Base-by-base conservation (phyloP, 202 grass and related monocot species). In the Cymbopogon flexuosus region DNA sequence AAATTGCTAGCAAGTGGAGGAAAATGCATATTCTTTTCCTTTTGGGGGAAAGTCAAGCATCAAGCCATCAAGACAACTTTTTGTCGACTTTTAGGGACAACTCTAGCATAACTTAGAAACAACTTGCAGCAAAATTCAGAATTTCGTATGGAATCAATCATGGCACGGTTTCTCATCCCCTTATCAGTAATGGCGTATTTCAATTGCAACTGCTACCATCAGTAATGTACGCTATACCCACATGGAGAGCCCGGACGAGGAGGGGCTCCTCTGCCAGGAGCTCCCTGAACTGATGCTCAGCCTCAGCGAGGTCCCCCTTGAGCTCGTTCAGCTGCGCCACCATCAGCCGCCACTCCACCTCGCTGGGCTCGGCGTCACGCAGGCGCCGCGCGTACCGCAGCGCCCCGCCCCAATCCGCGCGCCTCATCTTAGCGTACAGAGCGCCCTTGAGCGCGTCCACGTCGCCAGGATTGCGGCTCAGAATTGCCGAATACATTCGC, bases 291-390 rank as follows among this genome's bases (percentile, higher is more conserved):
- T 88, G 76, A 7, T 34, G 80, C 80, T 98, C 91, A 52, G 96
- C 96, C 33, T 88, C 62, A 64, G 29, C 76, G 65, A 98, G 73
- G 63, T 87, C 86, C 19, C 92, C 96, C 21, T 77, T 89, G 42
- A 83, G 77, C 79, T 98, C 95, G 88, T 89, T 80, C 75, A 88
- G 75, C 43, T 88, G 82, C 62, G 92, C 95, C 79, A 86, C 91
- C 80, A 91, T 83, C 31, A 98, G 88, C 33, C 76, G 80, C 96
- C 96, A 99, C 75, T 99, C 96, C 61, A 91, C 65, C 67, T 93
- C 90, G 37, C 77, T 66, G 21, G 90, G 90, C 82, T 99, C 82
- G 12, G 87, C 66, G 57, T 63, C 82, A 21, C 88, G 88, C 84
- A 99, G 82, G 65, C 67, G 79, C 21, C 80, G 68, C 31, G 85